Evolutionary conservation across 495 filamentous ascomycete genomes (phyloP).

Genomic region (Neurospora sublineolata): DNA sequence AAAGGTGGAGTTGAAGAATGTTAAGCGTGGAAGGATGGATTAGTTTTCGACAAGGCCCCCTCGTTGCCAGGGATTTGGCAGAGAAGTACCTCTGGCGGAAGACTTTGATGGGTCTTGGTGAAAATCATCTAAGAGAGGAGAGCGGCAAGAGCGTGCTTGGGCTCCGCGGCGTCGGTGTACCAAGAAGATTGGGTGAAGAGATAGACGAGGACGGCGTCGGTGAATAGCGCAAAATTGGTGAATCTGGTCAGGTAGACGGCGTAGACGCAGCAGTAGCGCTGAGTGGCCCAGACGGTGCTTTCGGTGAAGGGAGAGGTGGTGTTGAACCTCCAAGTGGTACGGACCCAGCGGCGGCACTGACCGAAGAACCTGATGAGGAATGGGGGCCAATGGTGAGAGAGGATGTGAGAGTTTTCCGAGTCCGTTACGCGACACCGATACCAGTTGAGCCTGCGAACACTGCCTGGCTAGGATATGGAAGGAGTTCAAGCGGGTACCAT

Average conservation of each 20-base stretch:
- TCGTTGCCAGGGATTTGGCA: neutral
- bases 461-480: no score
- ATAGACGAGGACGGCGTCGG: conserved; percentile 39
- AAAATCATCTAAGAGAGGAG: conserved; percentile 33
- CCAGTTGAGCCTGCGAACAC: no score
- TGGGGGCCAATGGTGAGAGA: no score
- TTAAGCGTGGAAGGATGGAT: neutral
- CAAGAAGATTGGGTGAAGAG: conserved; percentile 4
- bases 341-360: conserved; percentile 49
- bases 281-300: conserved; percentile 18
- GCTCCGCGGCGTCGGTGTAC: neutral
- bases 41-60: neutral
- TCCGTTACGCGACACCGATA: no score
- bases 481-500: no score
- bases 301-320: conserved; percentile 42
- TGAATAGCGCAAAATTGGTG: conserved; percentile 46
- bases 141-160: neutral
- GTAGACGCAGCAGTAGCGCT: conserved; percentile 53
- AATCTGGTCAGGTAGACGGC: conserved; percentile 48
- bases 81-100: conserved; percentile 45
- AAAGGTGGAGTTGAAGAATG: neutral
- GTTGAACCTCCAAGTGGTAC: conserved; percentile 61
- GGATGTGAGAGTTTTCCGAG: no score
- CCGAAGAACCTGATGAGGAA: conserved; percentile 41
- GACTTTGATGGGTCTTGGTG: conserved; percentile 52